These are phyloP conservation scores for Ustilago loliicola DNA, from an alignment of 1,284 basidiomycete species.

Conservation along the genomic window DNA sequence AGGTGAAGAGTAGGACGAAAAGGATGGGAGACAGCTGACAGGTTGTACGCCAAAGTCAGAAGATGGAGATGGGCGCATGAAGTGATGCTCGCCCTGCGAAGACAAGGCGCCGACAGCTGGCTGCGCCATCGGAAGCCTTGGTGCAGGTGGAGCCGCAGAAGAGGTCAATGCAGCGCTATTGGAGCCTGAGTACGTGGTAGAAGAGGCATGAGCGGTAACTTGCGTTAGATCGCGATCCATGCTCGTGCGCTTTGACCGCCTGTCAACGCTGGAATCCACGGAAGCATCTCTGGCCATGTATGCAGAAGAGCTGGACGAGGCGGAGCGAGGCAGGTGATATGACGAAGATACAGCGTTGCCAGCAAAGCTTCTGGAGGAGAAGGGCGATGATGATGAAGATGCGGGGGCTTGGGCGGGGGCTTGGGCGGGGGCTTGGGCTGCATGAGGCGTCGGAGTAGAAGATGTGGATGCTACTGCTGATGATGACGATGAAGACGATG, in stretches of 20 bases:
- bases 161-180: not conserved
- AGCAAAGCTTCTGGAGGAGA: not conserved
- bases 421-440: not conserved
- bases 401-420: no score
- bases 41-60: not conserved
- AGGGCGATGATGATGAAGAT: not conserved
- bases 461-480: conserved; percentile 2
- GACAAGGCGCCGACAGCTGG: not conserved
- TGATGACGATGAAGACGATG: conserved; percentile 8
- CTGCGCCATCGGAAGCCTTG: not conserved
- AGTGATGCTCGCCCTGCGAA: conserved; percentile 1
- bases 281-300: conserved; percentile 1
- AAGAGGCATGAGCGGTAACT: not conserved
- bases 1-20: conserved; percentile 11
- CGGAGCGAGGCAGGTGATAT: not conserved
- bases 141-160: not conserved
- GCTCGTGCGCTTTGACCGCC: conserved; percentile 27
- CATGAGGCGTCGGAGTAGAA: conserved; percentile 3
- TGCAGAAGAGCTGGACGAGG: not conserved
- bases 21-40: conserved; percentile 12
- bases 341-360: conserved; percentile 2
- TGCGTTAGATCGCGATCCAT: conserved; percentile 24
- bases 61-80: not conserved
- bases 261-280: not conserved
- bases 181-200: not conserved